A percentile compares a stretch with the other conserved stretches of the same genome.
These are phyloP conservation scores for Torulaspora quercuum DNA, from an alignment of 805 yeast genomes.

Conservation along the genomic window DNA sequence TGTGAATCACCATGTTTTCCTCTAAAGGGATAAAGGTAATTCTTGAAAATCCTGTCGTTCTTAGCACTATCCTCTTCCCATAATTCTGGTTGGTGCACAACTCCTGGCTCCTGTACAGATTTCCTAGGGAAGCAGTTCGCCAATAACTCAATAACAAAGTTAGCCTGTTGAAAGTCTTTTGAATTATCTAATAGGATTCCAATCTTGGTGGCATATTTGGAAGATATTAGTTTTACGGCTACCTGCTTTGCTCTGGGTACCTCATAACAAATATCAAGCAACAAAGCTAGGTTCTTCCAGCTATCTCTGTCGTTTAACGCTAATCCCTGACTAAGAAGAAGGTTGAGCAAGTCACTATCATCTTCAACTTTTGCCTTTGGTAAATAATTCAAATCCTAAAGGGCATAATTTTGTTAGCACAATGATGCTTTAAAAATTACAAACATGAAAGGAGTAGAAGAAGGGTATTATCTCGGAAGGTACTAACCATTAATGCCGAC, in stretches of 20 bases:
- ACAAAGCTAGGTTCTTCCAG: slow-evolving; percentile 25
- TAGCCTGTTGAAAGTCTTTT: slow-evolving; percentile 23
- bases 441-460: background rate
- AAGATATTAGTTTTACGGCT: slow-evolving; percentile 14
- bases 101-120: slow-evolving; percentile 12
- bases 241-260: slow-evolving; percentile 15
- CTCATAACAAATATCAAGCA: slow-evolving; percentile 14
- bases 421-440: background rate
- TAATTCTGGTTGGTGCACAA: slow-evolving; percentile 16
- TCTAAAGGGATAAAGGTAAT: slow-evolving; percentile 19
- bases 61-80: slow-evolving; percentile 18
- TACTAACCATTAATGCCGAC: slow-evolving; percentile 16
- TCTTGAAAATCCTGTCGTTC: slow-evolving; percentile 19
- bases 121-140: slow-evolving; percentile 22
- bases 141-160: slow-evolving; percentile 20
- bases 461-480: slow-evolving; percentile 4
- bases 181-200: slow-evolving; percentile 19
- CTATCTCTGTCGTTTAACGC: slow-evolving; percentile 11
- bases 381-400: slow-evolving; percentile 14
- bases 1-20: slow-evolving; percentile 16
- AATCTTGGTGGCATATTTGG: slow-evolving; percentile 12
- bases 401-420: slow-evolving; percentile 9
- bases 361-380: slow-evolving; percentile 12
- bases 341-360: slow-evolving; percentile 10
- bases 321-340: slow-evolving; percentile 17